Evolutionary conservation across 108 stramenopile genomes (phyloP).

Genomic region (Cyclotella baltica): DNA sequence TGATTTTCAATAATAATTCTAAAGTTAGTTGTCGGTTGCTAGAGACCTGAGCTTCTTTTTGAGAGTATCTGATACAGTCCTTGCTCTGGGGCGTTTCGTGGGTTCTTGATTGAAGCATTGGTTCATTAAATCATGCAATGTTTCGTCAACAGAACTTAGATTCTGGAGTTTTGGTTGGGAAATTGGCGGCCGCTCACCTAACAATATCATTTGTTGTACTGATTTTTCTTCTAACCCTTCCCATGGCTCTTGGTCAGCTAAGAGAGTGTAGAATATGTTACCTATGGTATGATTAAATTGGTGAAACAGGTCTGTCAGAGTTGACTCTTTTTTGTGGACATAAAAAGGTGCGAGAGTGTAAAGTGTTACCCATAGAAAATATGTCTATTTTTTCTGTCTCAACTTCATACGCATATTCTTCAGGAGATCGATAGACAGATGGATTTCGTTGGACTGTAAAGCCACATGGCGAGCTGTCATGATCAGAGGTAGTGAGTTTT

Average conservation of each 20-base stretch:
- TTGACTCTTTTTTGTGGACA: too few relatives aligned
- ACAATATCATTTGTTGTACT: slow-evolving; percentile 38
- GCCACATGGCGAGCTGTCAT: slow-evolving; percentile 30
- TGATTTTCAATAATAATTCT: too few relatives aligned
- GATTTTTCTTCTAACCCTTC: slow-evolving; percentile 33
- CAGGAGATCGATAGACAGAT: slow-evolving; percentile 55
- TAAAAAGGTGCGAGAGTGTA: too few relatives aligned
- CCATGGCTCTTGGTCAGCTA: slow-evolving; percentile 62
- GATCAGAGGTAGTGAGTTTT: slow-evolving; percentile 35
- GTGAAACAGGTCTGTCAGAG: too few relatives aligned
- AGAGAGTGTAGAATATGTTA: slow-evolving; percentile 63
- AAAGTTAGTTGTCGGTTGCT: too few relatives aligned
- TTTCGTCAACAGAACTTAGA: slow-evolving; percentile 50
- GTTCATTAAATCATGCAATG: slow-evolving; percentile 56
- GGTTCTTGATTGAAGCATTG: slow-evolving; percentile 65
- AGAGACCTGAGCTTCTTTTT: too few relatives aligned
- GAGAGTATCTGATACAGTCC: slow-evolving; percentile 18
- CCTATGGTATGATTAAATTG: slow-evolving; percentile 71
- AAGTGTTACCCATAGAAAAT: too few relatives aligned
- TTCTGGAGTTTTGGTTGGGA: slow-evolving; percentile 36
- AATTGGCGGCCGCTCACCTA: slow-evolving; percentile 55
- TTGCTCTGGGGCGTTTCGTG: slow-evolving; percentile 55
- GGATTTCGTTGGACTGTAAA: slow-evolving; percentile 59
- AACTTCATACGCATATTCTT: slow-evolving; percentile 64
- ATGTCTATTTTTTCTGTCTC: slow-evolving; percentile 74